phyloP scores from a whole-genome alignment of 83 land plant species.

The Picea engelmannii region DNA sequence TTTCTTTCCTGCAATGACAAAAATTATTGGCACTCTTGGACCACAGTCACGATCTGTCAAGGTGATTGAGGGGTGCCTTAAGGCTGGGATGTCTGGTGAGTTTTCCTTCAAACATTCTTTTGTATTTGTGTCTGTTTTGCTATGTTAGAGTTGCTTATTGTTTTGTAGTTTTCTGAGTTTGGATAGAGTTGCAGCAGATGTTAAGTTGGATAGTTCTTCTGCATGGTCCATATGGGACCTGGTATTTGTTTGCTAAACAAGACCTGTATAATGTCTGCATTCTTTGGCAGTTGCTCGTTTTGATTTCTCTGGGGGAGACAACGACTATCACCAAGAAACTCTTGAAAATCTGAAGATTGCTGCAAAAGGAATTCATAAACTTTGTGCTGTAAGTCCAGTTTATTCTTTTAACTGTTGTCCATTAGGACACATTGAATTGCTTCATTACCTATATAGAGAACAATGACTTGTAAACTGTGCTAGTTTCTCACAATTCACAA shows the following conservation, averaged over 20 bases:
- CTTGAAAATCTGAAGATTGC: constrained; percentile 65
- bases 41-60: constrained; percentile 80
- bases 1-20: constrained; percentile 82
- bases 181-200: neutral
- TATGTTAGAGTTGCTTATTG: neutral
- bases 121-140: no score
- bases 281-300: constrained; percentile 66
- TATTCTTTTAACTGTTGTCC: neutral
- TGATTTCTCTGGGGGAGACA: constrained; percentile 62
- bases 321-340: constrained; percentile 72
- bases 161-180: neutral
- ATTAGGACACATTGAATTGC: neutral
- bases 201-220: neutral
- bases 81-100: constrained; percentile 87
- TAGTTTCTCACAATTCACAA: neutral
- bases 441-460: neutral
- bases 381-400: constrained; percentile 60
- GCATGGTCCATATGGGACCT: neutral
- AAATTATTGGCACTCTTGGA: constrained; percentile 88
- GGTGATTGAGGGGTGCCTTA: constrained; percentile 65
- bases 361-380: constrained; percentile 39
- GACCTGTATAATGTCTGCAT: constrained; percentile 12
- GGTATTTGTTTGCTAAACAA: neutral
- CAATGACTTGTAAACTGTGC: neutral
- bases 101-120: neutral